phyloP scores from a whole-genome alignment of 768 basidiomycete species.

The Psilocybe cyanescens region DNA sequence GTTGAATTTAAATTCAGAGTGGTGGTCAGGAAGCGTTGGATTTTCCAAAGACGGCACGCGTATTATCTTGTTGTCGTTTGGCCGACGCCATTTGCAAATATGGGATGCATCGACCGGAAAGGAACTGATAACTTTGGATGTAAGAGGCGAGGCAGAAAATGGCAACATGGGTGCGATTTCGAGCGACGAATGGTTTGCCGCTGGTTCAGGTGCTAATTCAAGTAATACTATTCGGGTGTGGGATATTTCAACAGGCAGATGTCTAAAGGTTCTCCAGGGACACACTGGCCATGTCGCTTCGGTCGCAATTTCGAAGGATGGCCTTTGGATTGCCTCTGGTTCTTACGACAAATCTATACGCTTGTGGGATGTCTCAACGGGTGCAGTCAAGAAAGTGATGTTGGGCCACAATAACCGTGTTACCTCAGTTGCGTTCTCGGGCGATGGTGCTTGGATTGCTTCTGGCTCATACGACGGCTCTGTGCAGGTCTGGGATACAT shows the following conservation, averaged over 20 bases:
- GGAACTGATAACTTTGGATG: too few species aligned
- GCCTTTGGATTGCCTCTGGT: background rate
- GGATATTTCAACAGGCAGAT: background rate
- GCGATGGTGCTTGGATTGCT: background rate
- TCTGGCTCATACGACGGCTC: background rate
- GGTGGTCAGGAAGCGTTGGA: too few species aligned
- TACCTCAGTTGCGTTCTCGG: background rate
- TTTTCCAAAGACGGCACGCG: too few species aligned
- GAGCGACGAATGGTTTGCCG: background rate
- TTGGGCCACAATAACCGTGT: background rate
- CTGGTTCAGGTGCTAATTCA: background rate
- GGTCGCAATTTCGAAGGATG: background rate
- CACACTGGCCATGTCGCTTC: background rate
- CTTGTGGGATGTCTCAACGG: too few species aligned
- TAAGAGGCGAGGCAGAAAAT: background rate
- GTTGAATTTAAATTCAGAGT: slow-evolving; percentile 4
- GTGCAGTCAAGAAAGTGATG: too few species aligned
- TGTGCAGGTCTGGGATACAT: background rate
- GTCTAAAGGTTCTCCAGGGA: background rate
- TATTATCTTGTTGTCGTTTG: too few species aligned
- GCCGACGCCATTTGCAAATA: too few species aligned
- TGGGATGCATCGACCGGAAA: background rate
- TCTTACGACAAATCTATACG: background rate
- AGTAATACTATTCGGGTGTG: background rate
- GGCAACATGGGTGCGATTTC: background rate